Evolutionary conservation across 768 basidiomycete genomes (phyloP), one percentile per base, ranked within the genome.

Genomic region (Boletellus sp.): DNA sequence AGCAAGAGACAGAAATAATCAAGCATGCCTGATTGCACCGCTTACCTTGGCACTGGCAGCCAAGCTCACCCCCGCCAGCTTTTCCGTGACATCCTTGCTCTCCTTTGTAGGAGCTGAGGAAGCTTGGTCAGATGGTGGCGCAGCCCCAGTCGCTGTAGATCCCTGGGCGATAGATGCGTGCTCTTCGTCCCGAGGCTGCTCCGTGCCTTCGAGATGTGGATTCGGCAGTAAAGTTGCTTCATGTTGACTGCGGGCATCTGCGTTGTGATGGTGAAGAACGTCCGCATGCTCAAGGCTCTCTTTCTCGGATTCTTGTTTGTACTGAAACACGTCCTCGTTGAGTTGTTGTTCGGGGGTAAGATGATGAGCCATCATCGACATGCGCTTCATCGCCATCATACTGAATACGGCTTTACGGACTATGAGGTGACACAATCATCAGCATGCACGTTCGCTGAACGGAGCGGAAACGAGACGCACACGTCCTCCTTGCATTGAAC

Each of bases 351-450:
- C 73, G 3, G 70, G 60, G 23, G 72, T 65, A 38, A 77, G 67
- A 39, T 72, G 62, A 3, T 64, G 61, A 33, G 62, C 57, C 2
- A 87, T 73, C 31, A 76, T 71, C 16, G 85, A 76, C 85, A 95
- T 85, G 51, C 91, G 77, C 58, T 83, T 84, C 67, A 92, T 78
- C 12, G 93, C 92, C 64, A 85, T 85, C 75, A 95, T 90, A 42
- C 88, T 83, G 62, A 85, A 77, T 3, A 90, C 88, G 3, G 90
- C 92, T 65, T 88, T 90, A 57, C 86, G 85, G 90, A 92, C 91
- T 93, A 64, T 20, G 44, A 32, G 51, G 16, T 31, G 35, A 44
- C 48, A 5, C 4, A 15, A 32, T 42, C 34, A 36, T 50, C 45
- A 57, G 16, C 19, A 49, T 43, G 38, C 40, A 23, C 23, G 23